Percentiles rank a stretch among this genome's conserved stretches.
Conservation (phyloP, 2,329 filamentous ascomycete genomes). For the Akanthomyces dipterigenus region DNA sequence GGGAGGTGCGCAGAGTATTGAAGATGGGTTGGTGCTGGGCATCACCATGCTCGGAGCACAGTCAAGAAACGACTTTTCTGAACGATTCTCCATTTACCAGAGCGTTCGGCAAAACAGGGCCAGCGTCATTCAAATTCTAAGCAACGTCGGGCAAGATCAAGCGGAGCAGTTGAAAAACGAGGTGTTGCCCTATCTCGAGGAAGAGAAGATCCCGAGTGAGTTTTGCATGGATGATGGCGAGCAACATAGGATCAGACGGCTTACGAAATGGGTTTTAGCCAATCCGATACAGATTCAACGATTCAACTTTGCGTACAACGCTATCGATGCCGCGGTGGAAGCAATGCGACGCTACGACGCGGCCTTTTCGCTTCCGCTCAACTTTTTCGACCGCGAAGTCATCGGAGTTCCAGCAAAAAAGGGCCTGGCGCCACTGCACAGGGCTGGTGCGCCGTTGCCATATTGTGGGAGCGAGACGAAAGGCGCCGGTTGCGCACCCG, state of each 20-base stretch:
- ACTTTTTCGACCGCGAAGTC: conserved; percentile 19
- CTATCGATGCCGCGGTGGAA: conserved; percentile 14
- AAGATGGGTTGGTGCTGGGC: conserved; percentile 29
- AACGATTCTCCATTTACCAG: conserved; percentile 21
- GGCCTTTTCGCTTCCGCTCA: conserved; percentile 14
- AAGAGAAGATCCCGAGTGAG: conserved; percentile 26
- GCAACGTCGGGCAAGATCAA: conserved; percentile 30
- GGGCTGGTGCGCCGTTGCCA: neutral
- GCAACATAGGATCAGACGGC: neutral
- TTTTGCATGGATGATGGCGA: neutral
- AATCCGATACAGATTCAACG: conserved; percentile 11
- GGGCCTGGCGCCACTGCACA: neutral
- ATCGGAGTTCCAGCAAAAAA: conserved; percentile 9
- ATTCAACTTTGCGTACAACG: conserved; percentile 18
- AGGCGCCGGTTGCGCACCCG: neutral
- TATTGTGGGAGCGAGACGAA: neutral
- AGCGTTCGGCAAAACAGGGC: conserved; percentile 22
- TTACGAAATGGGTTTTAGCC: neutral
- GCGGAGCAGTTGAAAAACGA: conserved; percentile 22
- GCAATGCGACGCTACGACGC: conserved; percentile 17
- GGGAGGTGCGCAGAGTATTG: conserved; percentile 29
- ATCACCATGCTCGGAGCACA: conserved; percentile 21
- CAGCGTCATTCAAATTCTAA: conserved; percentile 32
- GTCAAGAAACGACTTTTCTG: conserved; percentile 17
- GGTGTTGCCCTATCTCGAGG: conserved; percentile 21